phyloP scores from a whole-genome alignment of 495 filamentous ascomycete species.

The Amniculicola lignicola region DNA sequence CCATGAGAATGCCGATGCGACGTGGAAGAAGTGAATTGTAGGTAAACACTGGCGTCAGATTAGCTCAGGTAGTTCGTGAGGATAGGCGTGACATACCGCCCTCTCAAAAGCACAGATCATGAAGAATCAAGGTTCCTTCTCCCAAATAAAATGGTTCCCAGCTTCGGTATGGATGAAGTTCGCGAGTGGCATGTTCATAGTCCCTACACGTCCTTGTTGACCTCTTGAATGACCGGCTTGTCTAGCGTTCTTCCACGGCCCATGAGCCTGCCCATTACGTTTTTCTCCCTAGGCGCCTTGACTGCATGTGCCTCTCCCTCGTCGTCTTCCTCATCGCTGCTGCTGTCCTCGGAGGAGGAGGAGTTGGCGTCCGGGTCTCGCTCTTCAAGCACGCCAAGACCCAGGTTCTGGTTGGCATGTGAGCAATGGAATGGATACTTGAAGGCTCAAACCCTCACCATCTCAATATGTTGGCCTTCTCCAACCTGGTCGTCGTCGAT shows the following conservation, averaged over 20 bases:
- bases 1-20: slow-evolving; percentile 55
- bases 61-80: too few relatives aligned
- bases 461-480: slow-evolving; percentile 33
- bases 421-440: background rate
- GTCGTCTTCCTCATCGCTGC: slow-evolving; percentile 10
- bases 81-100: too few relatives aligned
- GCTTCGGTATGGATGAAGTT: too few relatives aligned
- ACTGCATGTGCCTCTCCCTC: background rate
- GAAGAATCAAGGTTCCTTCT: too few relatives aligned
- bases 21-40: slow-evolving; percentile 41
- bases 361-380: slow-evolving; percentile 9
- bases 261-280: slow-evolving; percentile 31
- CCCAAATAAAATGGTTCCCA: too few relatives aligned
- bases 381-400: slow-evolving; percentile 34
- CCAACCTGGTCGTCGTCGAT: slow-evolving; percentile 14
- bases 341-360: slow-evolving; percentile 1
- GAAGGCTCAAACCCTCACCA: slow-evolving; percentile 15
- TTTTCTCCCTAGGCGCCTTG: slow-evolving; percentile 4
- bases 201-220: too few relatives aligned
- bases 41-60: background rate
- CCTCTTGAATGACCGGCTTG: slow-evolving; percentile 13
- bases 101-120: too few relatives aligned
- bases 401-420: slow-evolving; percentile 25
- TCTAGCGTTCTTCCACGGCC: slow-evolving; percentile 10
- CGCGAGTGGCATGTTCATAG: too few relatives aligned